Base-by-base conservation (phyloP, 2,329 filamentous ascomycete species). In the Dichotomopilus funicola region DNA sequence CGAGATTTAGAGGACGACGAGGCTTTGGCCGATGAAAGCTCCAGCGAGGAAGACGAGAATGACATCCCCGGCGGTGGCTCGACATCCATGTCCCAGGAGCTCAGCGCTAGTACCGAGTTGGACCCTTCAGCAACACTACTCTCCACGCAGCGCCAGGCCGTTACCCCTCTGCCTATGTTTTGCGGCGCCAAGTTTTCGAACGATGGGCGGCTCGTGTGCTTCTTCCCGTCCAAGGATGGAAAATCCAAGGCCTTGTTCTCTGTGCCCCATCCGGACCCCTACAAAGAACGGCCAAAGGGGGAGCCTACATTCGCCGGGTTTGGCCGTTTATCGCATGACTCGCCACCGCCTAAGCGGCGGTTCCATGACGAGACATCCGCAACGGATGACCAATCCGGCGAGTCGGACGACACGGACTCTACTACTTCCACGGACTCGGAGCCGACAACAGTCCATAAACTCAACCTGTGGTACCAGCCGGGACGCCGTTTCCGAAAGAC, bases 41-140 rank as follows among this genome's bases (percentile, higher is more conserved):
- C 90, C 3, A 95, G 88, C 64, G 87, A 90, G 59, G 87, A 89
- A 58, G 88, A 91, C 61, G 89, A 91, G 27, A 75, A 75, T 46
- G 75, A 78, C 31, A 78, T 80, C 9, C 75, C 76, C 0, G 67
- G 76, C 2, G 77, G 78, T 3, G 78, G 76, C 13, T 80, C 78
- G 7, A 78, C 76, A 10, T 78, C 79, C 53, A 81, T 85, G 78
- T 85, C 82, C 6, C 81, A 84, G 60, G 82, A 85, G 61, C 72
- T 85, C 27, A 76, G 75, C 44, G 74, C 76, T 7, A 81, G 78
- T 57, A 74, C 72, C 27, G 79, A 82, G 49, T 72, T 76, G 4
- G 80, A 80, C 54, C 62, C 63, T 13, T 61, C 58, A 44, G 76
- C 76, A 4, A 77, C 78, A 2, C 70, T 84, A 45, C 76, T 75